Percentiles rank a stretch among this genome's conserved stretches.
Evolutionary conservation across 306 rosid genomes (phyloP).

Genomic region (Hippophae tibetana): DNA sequence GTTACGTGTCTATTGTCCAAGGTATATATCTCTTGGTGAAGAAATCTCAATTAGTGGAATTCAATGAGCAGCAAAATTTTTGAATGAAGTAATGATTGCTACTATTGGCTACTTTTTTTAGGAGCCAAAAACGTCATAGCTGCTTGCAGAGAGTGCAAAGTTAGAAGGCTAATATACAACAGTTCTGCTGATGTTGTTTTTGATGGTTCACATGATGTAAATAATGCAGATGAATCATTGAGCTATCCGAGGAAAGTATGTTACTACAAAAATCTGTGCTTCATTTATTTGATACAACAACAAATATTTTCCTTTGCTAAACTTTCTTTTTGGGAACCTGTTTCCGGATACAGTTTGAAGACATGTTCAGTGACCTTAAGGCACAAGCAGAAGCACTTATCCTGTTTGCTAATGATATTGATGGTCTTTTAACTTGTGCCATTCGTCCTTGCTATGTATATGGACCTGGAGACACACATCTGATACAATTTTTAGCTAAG

Average conservation of each 20-base stretch:
- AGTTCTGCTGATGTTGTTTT: conserved; percentile 78
- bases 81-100: conserved; percentile 13
- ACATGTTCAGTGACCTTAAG: conserved; percentile 57
- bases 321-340: conserved; percentile 6
- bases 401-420: conserved; percentile 54
- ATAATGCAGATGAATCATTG: conserved; percentile 43
- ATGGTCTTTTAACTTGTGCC: conserved; percentile 75
- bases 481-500: conserved; percentile 48
- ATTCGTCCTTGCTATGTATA: conserved; percentile 81
- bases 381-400: conserved; percentile 85
- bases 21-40: conserved; percentile 28
- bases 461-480: conserved; percentile 72
- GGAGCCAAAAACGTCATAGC: conserved; percentile 77
- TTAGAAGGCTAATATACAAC: conserved; percentile 63
- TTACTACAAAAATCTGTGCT: conserved; percentile 19
- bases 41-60: conserved; percentile 2
- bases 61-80: neutral
- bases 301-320: conserved; percentile 19
- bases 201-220: conserved; percentile 48
- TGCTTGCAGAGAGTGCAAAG: conserved; percentile 79
- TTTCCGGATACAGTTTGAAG: conserved; percentile 45
- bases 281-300: conserved; percentile 4
- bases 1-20: conserved; percentile 60
- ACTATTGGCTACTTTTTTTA: conserved; percentile 27
- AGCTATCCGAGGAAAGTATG: conserved; percentile 64